Evolutionary conservation across 169 alveolate species (phyloP).

Genomic region (Plasmodium inui): DNA sequence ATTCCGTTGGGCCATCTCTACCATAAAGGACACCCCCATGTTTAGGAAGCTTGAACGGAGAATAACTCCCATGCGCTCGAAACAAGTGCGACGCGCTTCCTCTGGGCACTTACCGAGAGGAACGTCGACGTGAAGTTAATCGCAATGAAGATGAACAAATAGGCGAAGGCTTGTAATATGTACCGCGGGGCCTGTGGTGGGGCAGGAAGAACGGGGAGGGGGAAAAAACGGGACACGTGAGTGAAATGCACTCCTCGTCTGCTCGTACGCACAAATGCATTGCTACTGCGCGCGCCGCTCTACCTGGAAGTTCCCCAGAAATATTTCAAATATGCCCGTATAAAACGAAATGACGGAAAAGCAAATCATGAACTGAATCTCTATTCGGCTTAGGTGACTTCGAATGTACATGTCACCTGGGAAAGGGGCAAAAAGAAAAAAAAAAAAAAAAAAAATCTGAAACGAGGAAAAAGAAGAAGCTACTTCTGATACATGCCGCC

Average conservation of each 20-base stretch:
- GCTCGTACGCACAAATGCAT: background rate
- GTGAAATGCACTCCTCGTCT: background rate
- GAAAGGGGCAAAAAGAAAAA: background rate
- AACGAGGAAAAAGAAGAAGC: background rate
- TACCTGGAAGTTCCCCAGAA: slow-evolving; percentile 67
- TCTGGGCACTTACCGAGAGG: slow-evolving; percentile 40
- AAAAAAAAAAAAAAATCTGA: background rate
- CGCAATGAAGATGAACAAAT: slow-evolving; percentile 64
- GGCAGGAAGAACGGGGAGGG: background rate
- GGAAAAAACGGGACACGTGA: background rate
- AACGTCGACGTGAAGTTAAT: slow-evolving; percentile 66
- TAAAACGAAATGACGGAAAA: slow-evolving; percentile 71
- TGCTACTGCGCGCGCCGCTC: background rate
- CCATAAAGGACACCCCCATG: background rate
- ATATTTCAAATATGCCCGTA: slow-evolving; percentile 67
- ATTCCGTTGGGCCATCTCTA: background rate
- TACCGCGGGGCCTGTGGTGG: slow-evolving; percentile 58
- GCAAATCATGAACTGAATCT: slow-evolving; percentile 67
- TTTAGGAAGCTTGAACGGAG: background rate
- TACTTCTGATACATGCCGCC: background rate
- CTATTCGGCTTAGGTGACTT: slow-evolving; percentile 64
- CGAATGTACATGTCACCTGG: slow-evolving; percentile 69
- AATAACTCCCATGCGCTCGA: background rate
- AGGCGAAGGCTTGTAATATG: slow-evolving; percentile 66
- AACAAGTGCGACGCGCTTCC: background rate